Conservation (phyloP, 2,329 filamentous ascomycete genomes). For the Xylaria sp. region DNA sequence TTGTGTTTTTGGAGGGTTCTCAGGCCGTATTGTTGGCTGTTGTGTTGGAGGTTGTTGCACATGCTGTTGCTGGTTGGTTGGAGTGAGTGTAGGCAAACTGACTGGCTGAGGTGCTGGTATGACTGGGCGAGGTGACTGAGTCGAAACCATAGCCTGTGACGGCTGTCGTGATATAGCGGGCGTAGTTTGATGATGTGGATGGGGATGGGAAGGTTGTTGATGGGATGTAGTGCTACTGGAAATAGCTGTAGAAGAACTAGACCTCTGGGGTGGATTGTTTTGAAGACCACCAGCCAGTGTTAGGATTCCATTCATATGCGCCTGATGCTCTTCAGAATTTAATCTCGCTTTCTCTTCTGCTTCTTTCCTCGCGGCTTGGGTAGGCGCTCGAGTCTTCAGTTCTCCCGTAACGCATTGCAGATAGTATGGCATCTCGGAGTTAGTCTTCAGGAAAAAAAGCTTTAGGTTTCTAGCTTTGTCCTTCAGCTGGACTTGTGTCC, state of each 20-base stretch:
- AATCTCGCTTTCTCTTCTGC: slow-evolving; percentile 70
- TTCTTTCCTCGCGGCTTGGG: slow-evolving; percentile 74
- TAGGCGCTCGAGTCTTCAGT: slow-evolving; percentile 84
- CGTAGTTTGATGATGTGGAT: slow-evolving; percentile 39
- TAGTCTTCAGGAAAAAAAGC: slow-evolving; percentile 90
- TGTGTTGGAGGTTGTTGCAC: slow-evolving; percentile 13
- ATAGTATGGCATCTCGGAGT: slow-evolving; percentile 89
- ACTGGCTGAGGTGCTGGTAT: slow-evolving; percentile 48
- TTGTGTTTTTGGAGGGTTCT: slow-evolving; percentile 21
- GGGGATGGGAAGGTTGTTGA: slow-evolving; percentile 36
- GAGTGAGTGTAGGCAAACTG: slow-evolving; percentile 44
- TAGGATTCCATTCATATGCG: slow-evolving; percentile 69
- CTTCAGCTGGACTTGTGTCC: slow-evolving; percentile 91
- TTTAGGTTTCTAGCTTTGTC: slow-evolving; percentile 92
- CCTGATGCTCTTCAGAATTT: slow-evolving; percentile 68
- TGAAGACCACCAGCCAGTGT: slow-evolving; percentile 64
- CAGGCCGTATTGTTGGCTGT: slow-evolving; percentile 24
- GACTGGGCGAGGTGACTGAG: slow-evolving; percentile 41
- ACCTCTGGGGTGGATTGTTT: slow-evolving; percentile 44
- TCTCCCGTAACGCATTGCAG: slow-evolving; percentile 89
- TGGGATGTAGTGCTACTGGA: slow-evolving; percentile 39
- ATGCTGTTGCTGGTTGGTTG: slow-evolving; percentile 39
- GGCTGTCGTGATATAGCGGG: slow-evolving; percentile 39
- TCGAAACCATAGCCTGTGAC: slow-evolving; percentile 33
- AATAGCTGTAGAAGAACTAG: slow-evolving; percentile 35